Evolutionary conservation across 139 green algal genomes (phyloP), one percentile per base, ranked within the genome.

Genomic region (Coelastrella sp.): DNA sequence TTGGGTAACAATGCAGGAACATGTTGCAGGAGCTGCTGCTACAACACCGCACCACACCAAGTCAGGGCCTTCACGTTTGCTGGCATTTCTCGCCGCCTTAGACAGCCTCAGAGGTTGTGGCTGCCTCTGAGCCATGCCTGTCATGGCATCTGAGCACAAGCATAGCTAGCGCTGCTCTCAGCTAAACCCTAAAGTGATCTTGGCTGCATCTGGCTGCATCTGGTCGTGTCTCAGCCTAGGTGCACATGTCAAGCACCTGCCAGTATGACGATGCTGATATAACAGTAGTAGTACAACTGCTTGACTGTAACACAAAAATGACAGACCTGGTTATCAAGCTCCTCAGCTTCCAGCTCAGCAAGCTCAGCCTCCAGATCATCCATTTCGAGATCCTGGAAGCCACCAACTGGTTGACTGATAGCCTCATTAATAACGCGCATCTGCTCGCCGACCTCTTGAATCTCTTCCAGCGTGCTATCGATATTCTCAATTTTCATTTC

Each of bases 401-500:
- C 79, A 8, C 88, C 88, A 22, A 91, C 88, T 22, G 80, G 88
- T 80, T 88, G 88, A 61, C 85, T 83, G 74, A 90, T 90, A 5
- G 96, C 97, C 66, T 99, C 95, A 86, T 99, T 95, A 83, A 99
- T 98, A 84, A 98, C 94, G 20, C 93, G 91, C 96, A 99, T 98
- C 89, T 98, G 95, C 80, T 99, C 97, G 3, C 93, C 96, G 54
- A 96, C 93, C 85, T 99, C 98, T 81, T 96, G 96, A 93, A 99
- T 99, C 75, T 99, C 97, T 77, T 99, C 98, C 90, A 99, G 94
- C 60, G 98, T 94, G 81, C 95, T 92, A 93, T 99, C 98, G 22
- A 99, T 97, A 78, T 98, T 96, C 14, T 99, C 97, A 61, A 99
- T 97, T 90, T 99, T 97, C 92, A 96, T 97, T 73, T 95, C 94